A percentile compares a stretch with the other conserved stretches of the same genome.
Evolutionary conservation across 2,329 filamentous ascomycete genomes (phyloP).

Genomic region (Hypoxylon sp.): DNA sequence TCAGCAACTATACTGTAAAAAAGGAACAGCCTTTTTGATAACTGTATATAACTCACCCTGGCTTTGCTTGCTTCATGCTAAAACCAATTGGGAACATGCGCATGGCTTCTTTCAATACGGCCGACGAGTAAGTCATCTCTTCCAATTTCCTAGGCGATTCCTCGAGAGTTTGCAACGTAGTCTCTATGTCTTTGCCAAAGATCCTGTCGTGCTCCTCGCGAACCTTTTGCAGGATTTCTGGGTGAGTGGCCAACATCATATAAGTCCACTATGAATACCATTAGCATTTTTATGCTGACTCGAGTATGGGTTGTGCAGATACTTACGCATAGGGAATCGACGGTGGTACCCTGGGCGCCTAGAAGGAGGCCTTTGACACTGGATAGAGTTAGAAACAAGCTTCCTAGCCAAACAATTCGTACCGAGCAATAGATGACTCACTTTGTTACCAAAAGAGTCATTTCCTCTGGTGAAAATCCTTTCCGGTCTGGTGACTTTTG

Average conservation of each 20-base stretch:
- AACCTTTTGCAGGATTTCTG: constrained; percentile 37
- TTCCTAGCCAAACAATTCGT: no score
- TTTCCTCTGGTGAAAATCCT: constrained; percentile 17
- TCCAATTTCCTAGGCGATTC: constrained; percentile 56
- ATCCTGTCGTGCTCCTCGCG: constrained; percentile 45
- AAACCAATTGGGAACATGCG: constrained; percentile 28
- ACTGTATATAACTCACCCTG: constrained; percentile 9
- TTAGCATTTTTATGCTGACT: no score
- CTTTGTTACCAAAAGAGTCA: constrained; percentile 36
- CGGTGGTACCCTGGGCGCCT: constrained; percentile 43
- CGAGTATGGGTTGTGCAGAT: no score
- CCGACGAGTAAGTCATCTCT: constrained; percentile 59
- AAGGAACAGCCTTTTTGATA: no score
- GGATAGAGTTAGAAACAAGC: no score
- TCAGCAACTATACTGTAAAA: no score
- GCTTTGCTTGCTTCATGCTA: constrained; percentile 17
- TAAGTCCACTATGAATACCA: constrained; percentile 21
- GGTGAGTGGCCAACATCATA: constrained; percentile 31
- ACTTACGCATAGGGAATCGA: constrained; percentile 30
- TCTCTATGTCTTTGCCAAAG: constrained; percentile 42
- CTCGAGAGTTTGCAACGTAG: constrained; percentile 48
- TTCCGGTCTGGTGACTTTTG: no score
- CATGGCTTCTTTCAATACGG: constrained; percentile 64
- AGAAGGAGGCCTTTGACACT: constrained; percentile 40
- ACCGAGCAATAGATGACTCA: background rate